phyloP scores from a whole-genome alignment of 1,284 basidiomycete species.

The Microbotryum violaceum region DNA sequence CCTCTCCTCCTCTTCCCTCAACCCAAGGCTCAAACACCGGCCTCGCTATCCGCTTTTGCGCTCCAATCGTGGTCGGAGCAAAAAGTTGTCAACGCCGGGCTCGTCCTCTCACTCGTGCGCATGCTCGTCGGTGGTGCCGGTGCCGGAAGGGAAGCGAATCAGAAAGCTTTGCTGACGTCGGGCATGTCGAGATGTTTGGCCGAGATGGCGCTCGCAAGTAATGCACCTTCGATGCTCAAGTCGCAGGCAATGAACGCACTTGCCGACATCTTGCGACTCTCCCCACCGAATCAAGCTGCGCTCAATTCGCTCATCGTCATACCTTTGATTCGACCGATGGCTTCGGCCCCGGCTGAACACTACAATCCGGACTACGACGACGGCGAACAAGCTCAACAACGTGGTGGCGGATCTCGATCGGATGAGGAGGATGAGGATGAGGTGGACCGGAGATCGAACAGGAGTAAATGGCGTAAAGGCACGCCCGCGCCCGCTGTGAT shows the following conservation, averaged over 20 bases:
- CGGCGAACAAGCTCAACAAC: constrained; percentile 17
- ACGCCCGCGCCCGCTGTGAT: constrained; percentile 42
- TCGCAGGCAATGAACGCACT: constrained; percentile 73
- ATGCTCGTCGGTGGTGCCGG: constrained; percentile 47
- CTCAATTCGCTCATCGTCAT: constrained; percentile 43
- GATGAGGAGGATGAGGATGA: not conserved
- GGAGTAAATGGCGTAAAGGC: constrained; percentile 30
- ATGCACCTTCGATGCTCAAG: constrained; percentile 80
- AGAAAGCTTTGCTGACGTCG: constrained; percentile 48
- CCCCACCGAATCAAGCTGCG: constrained; percentile 48
- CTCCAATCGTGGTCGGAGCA: constrained; percentile 94
- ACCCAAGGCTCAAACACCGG: constrained; percentile 44
- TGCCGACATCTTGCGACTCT: constrained; percentile 51
- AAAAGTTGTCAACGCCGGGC: constrained; percentile 67
- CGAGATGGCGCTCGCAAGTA: constrained; percentile 82
- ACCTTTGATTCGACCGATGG: constrained; percentile 42
- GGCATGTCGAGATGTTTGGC: constrained; percentile 74
- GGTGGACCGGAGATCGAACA: constrained; percentile 2
- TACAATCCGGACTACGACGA: constrained; percentile 20
- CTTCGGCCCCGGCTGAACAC: constrained; percentile 10
- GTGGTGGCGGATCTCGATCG: not conserved
- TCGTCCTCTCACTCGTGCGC: constrained; percentile 67
- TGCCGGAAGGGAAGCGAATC: constrained; percentile 37
- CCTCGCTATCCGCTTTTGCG: constrained; percentile 76
- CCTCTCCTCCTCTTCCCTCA: constrained; percentile 80